phyloP scores from a whole-genome alignment of 176 grass and related monocot genomes.

The Microstegium vimineum region DNA sequence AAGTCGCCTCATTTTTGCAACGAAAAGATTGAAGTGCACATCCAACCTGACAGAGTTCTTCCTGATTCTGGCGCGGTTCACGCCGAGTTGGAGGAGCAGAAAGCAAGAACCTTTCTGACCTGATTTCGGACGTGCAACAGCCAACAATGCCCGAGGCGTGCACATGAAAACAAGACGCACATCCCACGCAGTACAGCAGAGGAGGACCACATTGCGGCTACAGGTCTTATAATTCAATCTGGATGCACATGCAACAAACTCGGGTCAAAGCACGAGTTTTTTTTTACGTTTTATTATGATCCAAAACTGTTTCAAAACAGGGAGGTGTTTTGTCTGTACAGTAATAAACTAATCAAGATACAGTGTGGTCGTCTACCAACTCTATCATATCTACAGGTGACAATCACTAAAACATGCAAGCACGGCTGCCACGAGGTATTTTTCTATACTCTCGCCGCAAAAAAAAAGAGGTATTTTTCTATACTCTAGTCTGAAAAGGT shows the following conservation, averaged over 20 bases:
- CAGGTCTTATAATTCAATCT: background rate
- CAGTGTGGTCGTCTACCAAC: background rate
- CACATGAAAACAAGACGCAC: slow-evolving; percentile 11
- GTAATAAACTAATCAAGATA: background rate
- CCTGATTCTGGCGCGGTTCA: no score
- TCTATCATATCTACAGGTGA: background rate
- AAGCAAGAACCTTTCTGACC: background rate
- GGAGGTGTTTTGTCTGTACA: background rate
- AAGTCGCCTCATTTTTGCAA: no score
- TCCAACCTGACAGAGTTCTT: background rate
- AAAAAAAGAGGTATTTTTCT: no score
- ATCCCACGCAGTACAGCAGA: background rate
- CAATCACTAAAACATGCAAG: background rate
- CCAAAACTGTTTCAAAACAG: background rate
- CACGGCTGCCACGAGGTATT: background rate
- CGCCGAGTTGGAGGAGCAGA: background rate
- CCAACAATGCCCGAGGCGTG: slow-evolving; percentile 2
- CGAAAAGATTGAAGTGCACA: background rate
- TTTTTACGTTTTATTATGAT: background rate
- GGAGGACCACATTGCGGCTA: background rate
- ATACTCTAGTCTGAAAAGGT: background rate
- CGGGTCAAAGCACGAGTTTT: slow-evolving; percentile 2
- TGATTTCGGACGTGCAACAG: background rate
- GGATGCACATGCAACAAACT: slow-evolving; percentile 6
- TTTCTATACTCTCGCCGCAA: no score